Evolutionary conservation across 73 alveolate species (phyloP).

Genomic region (Paramecium tetraurelia): DNA sequence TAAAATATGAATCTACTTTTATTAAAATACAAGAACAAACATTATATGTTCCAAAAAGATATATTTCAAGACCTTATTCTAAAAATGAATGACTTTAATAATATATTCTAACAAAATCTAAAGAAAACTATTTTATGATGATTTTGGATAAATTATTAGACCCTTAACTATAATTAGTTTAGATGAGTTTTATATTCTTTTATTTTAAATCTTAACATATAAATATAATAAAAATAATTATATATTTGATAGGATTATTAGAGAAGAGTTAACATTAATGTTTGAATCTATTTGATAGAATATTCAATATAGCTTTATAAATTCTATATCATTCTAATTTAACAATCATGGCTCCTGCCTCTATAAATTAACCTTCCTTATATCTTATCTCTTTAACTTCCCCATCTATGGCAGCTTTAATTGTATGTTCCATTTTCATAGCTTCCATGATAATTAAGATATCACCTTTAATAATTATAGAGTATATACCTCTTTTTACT

Average conservation of each 20-base stretch:
- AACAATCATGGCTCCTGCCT: conserved; percentile 73
- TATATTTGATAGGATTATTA: neutral
- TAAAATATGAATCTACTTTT: no score
- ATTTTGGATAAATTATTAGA: no score
- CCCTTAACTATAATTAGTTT: no score
- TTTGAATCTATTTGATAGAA: neutral
- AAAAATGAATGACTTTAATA: no score
- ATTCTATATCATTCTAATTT: conserved; percentile 13
- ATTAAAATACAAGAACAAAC: no score
- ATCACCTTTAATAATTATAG: neutral
- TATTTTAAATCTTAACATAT: no score
- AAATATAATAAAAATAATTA: no score
- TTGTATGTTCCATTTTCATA: conserved; percentile 81
- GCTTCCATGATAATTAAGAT: conserved; percentile 64
- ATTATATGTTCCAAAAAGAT: no score
- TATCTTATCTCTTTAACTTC: conserved; percentile 69
- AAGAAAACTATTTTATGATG: no score
- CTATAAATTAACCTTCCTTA: conserved; percentile 74
- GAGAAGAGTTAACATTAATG: neutral
- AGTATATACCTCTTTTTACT: conserved; percentile 68
- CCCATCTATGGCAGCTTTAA: conserved; percentile 75
- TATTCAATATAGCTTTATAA: neutral
- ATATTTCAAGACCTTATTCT: no score
- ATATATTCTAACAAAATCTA: no score
- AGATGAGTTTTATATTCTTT: no score